These are phyloP conservation scores for Candida anglica DNA, from an alignment of 805 yeast species.

Conservation along the genomic window DNA sequence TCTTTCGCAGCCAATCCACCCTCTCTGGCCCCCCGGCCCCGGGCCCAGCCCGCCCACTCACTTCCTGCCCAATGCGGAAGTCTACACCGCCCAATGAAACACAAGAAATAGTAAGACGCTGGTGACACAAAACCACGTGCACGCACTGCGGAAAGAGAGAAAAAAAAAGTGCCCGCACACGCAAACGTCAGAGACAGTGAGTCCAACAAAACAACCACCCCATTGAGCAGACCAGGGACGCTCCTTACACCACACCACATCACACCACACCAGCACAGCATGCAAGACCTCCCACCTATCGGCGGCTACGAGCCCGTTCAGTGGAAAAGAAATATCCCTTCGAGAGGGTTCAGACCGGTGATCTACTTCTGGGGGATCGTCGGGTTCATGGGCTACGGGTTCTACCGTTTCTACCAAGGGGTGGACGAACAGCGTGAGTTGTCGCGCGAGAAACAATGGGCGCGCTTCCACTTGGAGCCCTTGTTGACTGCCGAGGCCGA, in stretches of 20 bases:
- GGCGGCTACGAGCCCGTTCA: conserved; percentile 85
- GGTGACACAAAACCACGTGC: no score
- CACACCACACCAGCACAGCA: conserved; percentile 7
- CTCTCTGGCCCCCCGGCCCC: no score
- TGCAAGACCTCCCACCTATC: conserved; percentile 84
- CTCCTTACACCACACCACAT: neutral
- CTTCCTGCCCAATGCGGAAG: conserved; percentile 2
- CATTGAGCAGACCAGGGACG: no score
- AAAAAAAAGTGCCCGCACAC: no score
- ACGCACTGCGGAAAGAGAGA: no score
- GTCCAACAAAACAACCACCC: no score
- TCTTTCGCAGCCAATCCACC: no score
- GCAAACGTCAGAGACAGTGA: no score
- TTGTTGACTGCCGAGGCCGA: conserved; percentile 79
- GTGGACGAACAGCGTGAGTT: conserved; percentile 75
- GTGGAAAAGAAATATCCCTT: conserved; percentile 84
- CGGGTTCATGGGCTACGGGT: conserved; percentile 67
- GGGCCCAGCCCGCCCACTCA: no score
- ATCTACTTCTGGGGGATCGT: conserved; percentile 64
- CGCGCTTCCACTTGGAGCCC: conserved; percentile 70
- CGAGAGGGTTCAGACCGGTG: conserved; percentile 79
- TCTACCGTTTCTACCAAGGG: conserved; percentile 60
- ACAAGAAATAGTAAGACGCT: neutral
- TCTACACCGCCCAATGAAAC: conserved; percentile 4
- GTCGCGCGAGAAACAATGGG: conserved; percentile 72